Evolutionary conservation across 441 rosid species (phyloP).

Genomic region (Sinapis alba): DNA sequence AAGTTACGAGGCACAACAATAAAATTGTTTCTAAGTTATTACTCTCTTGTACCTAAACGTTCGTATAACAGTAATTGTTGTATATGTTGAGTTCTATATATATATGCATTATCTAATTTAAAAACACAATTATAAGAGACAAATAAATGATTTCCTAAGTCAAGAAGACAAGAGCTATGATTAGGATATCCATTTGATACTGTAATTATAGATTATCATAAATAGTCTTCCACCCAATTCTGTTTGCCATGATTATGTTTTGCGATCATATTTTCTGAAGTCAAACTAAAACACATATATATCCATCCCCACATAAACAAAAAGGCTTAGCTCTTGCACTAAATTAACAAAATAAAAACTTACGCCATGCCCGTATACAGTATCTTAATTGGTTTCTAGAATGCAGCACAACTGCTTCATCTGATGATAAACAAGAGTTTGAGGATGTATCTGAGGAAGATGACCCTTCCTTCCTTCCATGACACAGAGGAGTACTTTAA

Average conservation of each 20-base stretch:
- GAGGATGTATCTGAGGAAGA: conserved; percentile 57
- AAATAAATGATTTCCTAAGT: conserved; percentile 17
- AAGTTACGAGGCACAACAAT: background rate
- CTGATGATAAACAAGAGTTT: conserved; percentile 86
- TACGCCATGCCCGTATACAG: background rate
- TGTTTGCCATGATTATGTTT: conserved; percentile 38
- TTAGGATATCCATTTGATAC: conserved; percentile 28
- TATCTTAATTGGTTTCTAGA: conserved; percentile 59
- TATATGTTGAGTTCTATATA: conserved; percentile 4
- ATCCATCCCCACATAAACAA: conserved; percentile 13
- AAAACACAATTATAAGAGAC: conserved; percentile 25
- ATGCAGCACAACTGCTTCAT: conserved; percentile 92
- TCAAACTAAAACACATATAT: conserved; percentile 18
- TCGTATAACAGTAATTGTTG: background rate
- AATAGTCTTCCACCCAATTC: conserved; percentile 34
- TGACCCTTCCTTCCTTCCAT: conserved; percentile 59
- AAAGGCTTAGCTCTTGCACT: background rate
- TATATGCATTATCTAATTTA: background rate
- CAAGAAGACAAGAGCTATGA: conserved; percentile 35
- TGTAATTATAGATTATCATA: conserved; percentile 24
- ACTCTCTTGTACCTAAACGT: background rate
- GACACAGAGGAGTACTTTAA: conserved; percentile 73
- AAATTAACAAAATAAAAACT: background rate
- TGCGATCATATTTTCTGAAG: conserved; percentile 23
- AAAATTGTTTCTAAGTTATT: background rate